Evolutionary conservation across 495 filamentous ascomycete genomes (phyloP).

Genomic region (Penicillium paxilli): DNA sequence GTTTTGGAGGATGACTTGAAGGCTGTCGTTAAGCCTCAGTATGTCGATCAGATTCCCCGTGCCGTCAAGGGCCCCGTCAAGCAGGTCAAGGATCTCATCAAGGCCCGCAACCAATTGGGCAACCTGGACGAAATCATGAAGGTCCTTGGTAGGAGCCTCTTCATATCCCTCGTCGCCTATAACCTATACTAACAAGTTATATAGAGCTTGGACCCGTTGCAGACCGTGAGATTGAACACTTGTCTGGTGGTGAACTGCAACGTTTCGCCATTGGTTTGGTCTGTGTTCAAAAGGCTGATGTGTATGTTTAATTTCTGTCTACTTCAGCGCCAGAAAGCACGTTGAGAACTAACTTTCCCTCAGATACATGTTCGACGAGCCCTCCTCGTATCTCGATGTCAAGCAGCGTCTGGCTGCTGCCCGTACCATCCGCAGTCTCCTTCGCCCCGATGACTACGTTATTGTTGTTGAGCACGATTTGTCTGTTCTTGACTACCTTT

Average conservation of each 20-base stretch:
- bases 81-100: slow-evolving; percentile 73
- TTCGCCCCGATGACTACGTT: slow-evolving; percentile 88
- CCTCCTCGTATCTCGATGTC: slow-evolving; percentile 96
- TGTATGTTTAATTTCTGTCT: slow-evolving; percentile 52
- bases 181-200: slow-evolving; percentile 13
- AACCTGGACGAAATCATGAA: slow-evolving; percentile 86
- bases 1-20: slow-evolving; percentile 94
- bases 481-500: slow-evolving; percentile 95
- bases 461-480: slow-evolving; percentile 99
- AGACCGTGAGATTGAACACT: slow-evolving; percentile 80
- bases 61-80: slow-evolving; percentile 79
- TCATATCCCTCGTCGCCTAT: neutral
- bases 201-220: slow-evolving; percentile 81
- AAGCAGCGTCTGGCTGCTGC: slow-evolving; percentile 95
- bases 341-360: slow-evolving; percentile 1
- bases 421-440: slow-evolving; percentile 83
- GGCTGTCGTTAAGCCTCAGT: slow-evolving; percentile 97
- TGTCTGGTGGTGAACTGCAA: slow-evolving; percentile 97
- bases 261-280: slow-evolving; percentile 94
- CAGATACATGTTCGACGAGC: slow-evolving; percentile 99
- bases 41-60: slow-evolving; percentile 95
- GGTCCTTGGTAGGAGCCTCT: slow-evolving; percentile 59
- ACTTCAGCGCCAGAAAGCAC: too few relatives aligned
- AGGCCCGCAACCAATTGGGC: slow-evolving; percentile 68
- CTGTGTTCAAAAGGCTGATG: slow-evolving; percentile 94